Conservation (phyloP, 192 early-diverging fungal genomes). For the Neocallimastix lanati region DNA sequence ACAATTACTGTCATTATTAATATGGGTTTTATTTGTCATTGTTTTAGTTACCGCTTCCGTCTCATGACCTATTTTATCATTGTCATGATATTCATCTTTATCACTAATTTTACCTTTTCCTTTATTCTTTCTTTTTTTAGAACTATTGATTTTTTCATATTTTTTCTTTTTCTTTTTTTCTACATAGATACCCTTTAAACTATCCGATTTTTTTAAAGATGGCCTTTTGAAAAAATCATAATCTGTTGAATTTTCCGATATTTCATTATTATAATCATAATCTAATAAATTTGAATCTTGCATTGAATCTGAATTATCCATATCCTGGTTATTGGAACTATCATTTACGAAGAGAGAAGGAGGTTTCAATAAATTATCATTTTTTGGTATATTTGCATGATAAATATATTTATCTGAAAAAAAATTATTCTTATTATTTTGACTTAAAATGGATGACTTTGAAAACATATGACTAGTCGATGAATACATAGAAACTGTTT, state of each 20-base stretch:
- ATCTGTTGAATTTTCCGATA: not conserved
- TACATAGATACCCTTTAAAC: not conserved
- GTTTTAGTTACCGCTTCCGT: not conserved
- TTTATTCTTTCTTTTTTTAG: too few species aligned
- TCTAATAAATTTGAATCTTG: too few species aligned
- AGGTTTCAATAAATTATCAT: not conserved
- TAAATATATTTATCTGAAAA: not conserved
- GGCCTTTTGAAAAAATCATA: not conserved
- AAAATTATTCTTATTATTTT: not conserved
- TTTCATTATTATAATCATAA: too few species aligned
- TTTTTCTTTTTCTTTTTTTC: not conserved
- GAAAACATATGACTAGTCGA: not conserved
- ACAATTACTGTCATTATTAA: too few species aligned
- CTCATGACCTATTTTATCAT: too few species aligned
- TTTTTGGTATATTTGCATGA: not conserved
- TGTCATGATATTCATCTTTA: not conserved
- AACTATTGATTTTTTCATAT: not conserved
- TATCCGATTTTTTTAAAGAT: not conserved
- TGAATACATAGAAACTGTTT: not conserved
- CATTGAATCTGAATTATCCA: too few species aligned
- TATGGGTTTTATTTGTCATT: not conserved
- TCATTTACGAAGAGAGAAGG: too few species aligned
- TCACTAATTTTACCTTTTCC: too few species aligned
- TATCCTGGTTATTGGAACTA: too few species aligned
- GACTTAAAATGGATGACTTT: not conserved